Evolutionary conservation across 2,329 filamentous ascomycete genomes (phyloP), one percentile per base, ranked within the genome.

Genomic region (Calonectria pteridis): DNA sequence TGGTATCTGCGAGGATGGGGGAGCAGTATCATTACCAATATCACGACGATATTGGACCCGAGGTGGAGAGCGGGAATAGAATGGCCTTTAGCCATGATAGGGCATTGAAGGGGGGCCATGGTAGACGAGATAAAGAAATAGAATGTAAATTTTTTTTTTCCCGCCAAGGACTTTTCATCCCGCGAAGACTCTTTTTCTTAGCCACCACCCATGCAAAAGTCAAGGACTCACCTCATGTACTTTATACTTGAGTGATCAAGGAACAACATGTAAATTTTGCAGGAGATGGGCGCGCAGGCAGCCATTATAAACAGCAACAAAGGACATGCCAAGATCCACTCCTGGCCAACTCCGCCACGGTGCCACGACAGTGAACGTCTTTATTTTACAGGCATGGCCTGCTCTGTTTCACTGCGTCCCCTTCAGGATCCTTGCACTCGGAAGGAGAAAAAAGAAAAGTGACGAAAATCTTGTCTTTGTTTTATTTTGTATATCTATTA

Each of bases 1-100:
- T 78, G 77, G 77, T 78, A 69, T 14, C 68, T 77, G 69, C 37
- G 59, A 2, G 76, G 69, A 16, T 78, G 77, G 77, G 77, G 77
- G 0, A 68, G 31, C 10, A 64, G 53, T 0, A 33, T 78, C 6
- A 13, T 78, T 9, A 37, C 43, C 20, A 67, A 78, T 11, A 75
- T 78, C 0, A 20, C 35, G 11, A 53, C 66, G 0, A 64, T 53
- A 1, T 23, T 78, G 14, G 77, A 73, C 10, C 33, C 72, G 1
- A 26, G 58, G 2, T 78, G 73, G 71, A 62, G 28, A 1, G 2
- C 20, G 1, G 26, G 65, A 18, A 13, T 78, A 14, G 40, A 77
- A 33, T 78, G 77, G 77, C 77, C 75, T 18, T 50, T 76, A 28
- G 55, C 20, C 28, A 65, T 73, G 18, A 50, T 73, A 16, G 65